Conservation (phyloP, 805 yeast genomes). For the Spencermartinsiella europaea region DNA sequence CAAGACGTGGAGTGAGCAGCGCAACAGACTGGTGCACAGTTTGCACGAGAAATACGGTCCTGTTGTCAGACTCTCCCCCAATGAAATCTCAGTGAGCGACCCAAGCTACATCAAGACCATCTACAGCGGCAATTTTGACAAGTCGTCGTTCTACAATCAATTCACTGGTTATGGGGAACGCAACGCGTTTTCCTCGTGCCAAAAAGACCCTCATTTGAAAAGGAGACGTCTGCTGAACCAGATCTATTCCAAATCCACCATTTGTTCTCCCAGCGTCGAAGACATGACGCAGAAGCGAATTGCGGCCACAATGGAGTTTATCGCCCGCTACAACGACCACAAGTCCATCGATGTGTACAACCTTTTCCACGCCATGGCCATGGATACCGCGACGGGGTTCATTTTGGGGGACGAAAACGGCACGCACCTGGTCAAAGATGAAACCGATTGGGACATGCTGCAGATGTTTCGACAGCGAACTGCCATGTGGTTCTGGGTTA, state of each 20-base stretch:
- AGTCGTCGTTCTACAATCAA: constrained; percentile 50
- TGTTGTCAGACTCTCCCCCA: constrained; percentile 56
- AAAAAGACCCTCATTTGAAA: constrained; percentile 43
- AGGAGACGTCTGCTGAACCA: constrained; percentile 39
- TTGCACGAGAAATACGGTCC: constrained; percentile 57
- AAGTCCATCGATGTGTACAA: constrained; percentile 49
- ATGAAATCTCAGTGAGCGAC: constrained; percentile 55
- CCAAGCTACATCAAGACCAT: constrained; percentile 47
- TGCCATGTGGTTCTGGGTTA: constrained; percentile 62
- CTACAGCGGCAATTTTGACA: constrained; percentile 54
- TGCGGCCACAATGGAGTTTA: constrained; percentile 24
- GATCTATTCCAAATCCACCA: constrained; percentile 42
- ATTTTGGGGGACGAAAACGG: constrained; percentile 51
- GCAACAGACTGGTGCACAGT: constrained; percentile 44
- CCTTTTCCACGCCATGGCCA: constrained; percentile 64
- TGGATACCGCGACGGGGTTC: constrained; percentile 62
- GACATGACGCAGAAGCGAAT: constrained; percentile 34
- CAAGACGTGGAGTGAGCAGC: constrained; percentile 42
- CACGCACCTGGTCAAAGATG: constrained; percentile 36
- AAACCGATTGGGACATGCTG: constrained; percentile 39
- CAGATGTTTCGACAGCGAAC: constrained; percentile 46
- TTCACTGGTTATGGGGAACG: constrained; percentile 53
- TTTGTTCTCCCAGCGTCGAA: constrained; percentile 34
- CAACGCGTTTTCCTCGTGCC: constrained; percentile 55
- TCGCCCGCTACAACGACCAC: constrained; percentile 17